These are phyloP conservation scores for Akanthomyces uredinophilus DNA, from an alignment of 2,329 filamentous ascomycete species.

Conservation along the genomic window DNA sequence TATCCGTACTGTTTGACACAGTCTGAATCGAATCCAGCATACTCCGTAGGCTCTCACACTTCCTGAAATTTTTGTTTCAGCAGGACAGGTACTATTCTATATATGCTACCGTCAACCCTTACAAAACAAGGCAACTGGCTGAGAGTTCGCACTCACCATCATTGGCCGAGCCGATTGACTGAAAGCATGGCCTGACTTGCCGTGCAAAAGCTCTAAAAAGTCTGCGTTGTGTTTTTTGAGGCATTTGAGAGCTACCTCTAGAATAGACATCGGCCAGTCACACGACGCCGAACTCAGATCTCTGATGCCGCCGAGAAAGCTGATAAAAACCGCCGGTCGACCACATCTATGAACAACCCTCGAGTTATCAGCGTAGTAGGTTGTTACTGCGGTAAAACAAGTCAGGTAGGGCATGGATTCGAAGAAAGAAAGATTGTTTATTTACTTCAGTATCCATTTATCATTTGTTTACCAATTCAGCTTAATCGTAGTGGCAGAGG, in stretches of 20 bases:
- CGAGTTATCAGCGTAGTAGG: too few species aligned
- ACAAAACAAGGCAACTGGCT: constrained; percentile 16
- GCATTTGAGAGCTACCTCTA: constrained; percentile 64
- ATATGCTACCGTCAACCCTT: constrained; percentile 22
- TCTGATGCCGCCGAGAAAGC: constrained; percentile 47
- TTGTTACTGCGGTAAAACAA: too few species aligned
- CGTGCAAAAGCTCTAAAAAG: constrained; percentile 64
- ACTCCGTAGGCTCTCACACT: constrained; percentile 66
- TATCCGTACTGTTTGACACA: constrained; percentile 64
- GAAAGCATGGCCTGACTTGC: constrained; percentile 71
- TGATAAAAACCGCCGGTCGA: too few species aligned
- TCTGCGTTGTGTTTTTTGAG: constrained; percentile 83
- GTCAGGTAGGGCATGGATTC: too few species aligned
- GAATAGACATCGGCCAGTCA: constrained; percentile 73
- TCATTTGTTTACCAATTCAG: too few species aligned
- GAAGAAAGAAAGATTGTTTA: too few species aligned
- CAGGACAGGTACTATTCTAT: constrained; percentile 50
- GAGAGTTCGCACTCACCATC: constrained; percentile 37
- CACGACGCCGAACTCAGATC: constrained; percentile 69
- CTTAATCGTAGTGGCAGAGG: too few species aligned
- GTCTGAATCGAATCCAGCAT: constrained; percentile 72
- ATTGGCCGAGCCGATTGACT: constrained; percentile 77
- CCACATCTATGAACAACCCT: too few species aligned
- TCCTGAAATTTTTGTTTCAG: constrained; percentile 81
- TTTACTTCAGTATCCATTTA: too few species aligned